Conservation (phyloP, 495 filamentous ascomycete genomes). For the Chaetomidium leptoderma region DNA sequence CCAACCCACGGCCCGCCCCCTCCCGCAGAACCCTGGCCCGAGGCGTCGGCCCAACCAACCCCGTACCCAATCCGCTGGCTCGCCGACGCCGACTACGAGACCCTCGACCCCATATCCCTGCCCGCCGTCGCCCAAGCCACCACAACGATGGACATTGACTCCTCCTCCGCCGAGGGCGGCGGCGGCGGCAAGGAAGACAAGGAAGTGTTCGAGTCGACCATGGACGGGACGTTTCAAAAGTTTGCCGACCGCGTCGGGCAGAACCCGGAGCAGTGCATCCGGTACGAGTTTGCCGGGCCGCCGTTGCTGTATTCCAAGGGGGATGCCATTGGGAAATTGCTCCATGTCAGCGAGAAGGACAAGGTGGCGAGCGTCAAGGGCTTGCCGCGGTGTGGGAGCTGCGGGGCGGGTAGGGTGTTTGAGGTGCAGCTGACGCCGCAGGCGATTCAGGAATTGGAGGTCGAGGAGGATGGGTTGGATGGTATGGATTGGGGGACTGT, state of each 20-base stretch:
- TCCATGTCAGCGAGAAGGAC: slow-evolving; percentile 34
- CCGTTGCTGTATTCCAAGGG: slow-evolving; percentile 77
- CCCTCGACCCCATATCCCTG: slow-evolving; percentile 54
- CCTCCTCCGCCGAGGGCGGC: slow-evolving; percentile 35
- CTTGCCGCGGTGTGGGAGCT: slow-evolving; percentile 74
- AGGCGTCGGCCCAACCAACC: slow-evolving; percentile 54
- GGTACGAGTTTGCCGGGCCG: slow-evolving; percentile 80
- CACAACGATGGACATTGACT: slow-evolving; percentile 56
- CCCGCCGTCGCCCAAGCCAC: slow-evolving; percentile 43
- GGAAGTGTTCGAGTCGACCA: slow-evolving; percentile 73
- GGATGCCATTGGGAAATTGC: slow-evolving; percentile 65
- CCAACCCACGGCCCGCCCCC: slow-evolving; percentile 39
- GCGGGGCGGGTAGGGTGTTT: slow-evolving; percentile 72
- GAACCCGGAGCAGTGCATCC: slow-evolving; percentile 90
- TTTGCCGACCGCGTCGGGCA: slow-evolving; percentile 84
- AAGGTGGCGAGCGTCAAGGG: slow-evolving; percentile 29
- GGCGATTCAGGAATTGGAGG: slow-evolving; percentile 84
- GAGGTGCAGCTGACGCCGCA: slow-evolving; percentile 83
- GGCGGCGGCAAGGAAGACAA: slow-evolving; percentile 64
- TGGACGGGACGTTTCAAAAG: slow-evolving; percentile 86
- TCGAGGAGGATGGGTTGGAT: slow-evolving; percentile 67
- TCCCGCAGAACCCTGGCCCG: slow-evolving; percentile 69
- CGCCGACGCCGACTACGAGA: slow-evolving; percentile 85
- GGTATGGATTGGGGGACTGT: slow-evolving; percentile 99
- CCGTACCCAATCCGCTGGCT: slow-evolving; percentile 76